Percentiles rank a stretch among this genome's conserved stretches.
Conservation (phyloP, 306 rosid genomes). For the Acacia crassicarpa region DNA sequence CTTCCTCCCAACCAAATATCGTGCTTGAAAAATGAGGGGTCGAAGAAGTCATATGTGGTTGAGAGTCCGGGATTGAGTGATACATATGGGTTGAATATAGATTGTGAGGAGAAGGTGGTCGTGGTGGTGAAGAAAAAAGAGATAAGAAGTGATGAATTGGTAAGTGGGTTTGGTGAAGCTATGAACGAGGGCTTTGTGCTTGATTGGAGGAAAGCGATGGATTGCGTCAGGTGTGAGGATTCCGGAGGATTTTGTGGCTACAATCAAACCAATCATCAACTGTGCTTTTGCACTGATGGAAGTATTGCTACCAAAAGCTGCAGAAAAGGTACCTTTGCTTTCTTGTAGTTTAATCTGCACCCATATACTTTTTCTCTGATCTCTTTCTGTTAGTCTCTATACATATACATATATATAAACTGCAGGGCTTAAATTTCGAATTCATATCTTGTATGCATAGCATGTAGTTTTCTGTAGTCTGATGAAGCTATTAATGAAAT, state of each 20-base stretch:
- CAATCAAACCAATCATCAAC: neutral
- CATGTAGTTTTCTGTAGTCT: neutral
- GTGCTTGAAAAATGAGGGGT: slow-evolving; percentile 16
- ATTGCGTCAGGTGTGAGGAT: slow-evolving; percentile 35
- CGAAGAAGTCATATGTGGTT: slow-evolving; percentile 34
- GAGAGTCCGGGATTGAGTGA: neutral
- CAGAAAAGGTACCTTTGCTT: slow-evolving; percentile 36
- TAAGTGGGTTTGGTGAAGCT: slow-evolving; percentile 34
- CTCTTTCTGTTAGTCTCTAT: neutral
- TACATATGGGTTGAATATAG: neutral
- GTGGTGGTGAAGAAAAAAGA: slow-evolving; percentile 29
- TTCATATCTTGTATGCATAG: neutral
- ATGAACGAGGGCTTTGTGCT: slow-evolving; percentile 47
- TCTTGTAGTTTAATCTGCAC: neutral
- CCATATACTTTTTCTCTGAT: neutral
- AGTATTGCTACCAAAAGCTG: slow-evolving; percentile 24
- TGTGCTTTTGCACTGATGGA: slow-evolving; percentile 42
- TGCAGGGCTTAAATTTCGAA: neutral
- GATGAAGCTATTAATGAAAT: no score
- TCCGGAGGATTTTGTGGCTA: slow-evolving; percentile 36
- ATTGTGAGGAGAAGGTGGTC: slow-evolving; percentile 35
- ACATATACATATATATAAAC: neutral
- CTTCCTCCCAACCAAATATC: neutral
- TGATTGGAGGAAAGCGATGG: slow-evolving; percentile 26
- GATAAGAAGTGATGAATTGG: slow-evolving; percentile 18